Evolutionary conservation across 73 alveolate genomes (phyloP).

Genomic region (Paramecium primaurelia): DNA sequence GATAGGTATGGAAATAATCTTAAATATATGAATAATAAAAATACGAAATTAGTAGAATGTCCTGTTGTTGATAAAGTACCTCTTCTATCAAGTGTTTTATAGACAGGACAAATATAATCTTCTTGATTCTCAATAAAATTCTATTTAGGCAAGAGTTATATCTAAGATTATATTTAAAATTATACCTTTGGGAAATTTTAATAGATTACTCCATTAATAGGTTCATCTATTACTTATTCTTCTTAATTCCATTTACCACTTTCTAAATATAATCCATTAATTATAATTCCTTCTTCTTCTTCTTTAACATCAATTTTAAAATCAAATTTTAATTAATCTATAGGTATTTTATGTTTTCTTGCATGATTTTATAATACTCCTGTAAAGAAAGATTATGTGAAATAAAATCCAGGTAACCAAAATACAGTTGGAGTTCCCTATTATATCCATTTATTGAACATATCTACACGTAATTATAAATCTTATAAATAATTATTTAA

Average conservation of each 20-base stretch:
- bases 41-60: constrained; percentile 89
- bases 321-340: constrained; percentile 87
- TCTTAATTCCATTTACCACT: constrained; percentile 85
- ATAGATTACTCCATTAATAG: constrained; percentile 77
- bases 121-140: not conserved
- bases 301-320: constrained; percentile 81
- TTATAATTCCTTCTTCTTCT: constrained; percentile 66
- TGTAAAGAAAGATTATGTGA: constrained; percentile 95
- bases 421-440: constrained; percentile 90
- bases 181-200: constrained; percentile 87
- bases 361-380: constrained; percentile 94
- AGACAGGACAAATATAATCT: constrained; percentile 87
- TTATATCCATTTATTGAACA: constrained; percentile 88
- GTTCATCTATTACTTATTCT: constrained; percentile 76
- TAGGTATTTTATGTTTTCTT: constrained; percentile 85
- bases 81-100: constrained; percentile 88
- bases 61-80: constrained; percentile 94
- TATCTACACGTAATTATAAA: constrained; percentile 74
- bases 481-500: constrained; percentile 86
- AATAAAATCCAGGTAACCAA: constrained; percentile 96
- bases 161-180: not conserved
- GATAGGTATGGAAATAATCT: constrained; percentile 82
- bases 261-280: constrained; percentile 73
- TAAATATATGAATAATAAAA: not conserved
- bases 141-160: constrained; percentile 35